Evolutionary conservation across 1,284 basidiomycete species (phyloP).

Genomic region (Vanrija humicola): DNA sequence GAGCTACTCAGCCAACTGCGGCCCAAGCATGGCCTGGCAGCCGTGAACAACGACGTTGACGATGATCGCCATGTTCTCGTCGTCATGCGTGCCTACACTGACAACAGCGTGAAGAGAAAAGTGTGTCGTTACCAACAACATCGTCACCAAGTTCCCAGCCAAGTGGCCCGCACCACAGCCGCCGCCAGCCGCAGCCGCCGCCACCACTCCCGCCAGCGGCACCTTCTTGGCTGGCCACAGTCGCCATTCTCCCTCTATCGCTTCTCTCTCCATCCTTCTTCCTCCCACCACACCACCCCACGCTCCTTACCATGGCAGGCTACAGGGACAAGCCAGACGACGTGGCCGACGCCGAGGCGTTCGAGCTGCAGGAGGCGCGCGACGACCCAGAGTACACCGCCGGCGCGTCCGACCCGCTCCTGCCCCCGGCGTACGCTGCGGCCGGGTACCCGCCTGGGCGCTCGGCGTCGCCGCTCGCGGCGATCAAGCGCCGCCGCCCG

Average conservation of each 20-base stretch:
- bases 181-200: too few relatives aligned
- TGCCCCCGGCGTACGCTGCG: constrained; percentile 33
- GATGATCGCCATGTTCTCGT: too few relatives aligned
- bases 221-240: too few relatives aligned
- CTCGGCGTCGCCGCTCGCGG: not conserved
- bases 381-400: constrained; percentile 9
- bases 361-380: constrained; percentile 28
- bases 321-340: constrained; percentile 17
- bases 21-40: too few relatives aligned
- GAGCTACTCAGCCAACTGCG: too few relatives aligned
- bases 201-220: too few relatives aligned
- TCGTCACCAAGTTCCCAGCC: too few relatives aligned
- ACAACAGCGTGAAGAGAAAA: too few relatives aligned
- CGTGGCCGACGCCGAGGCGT: constrained; percentile 21
- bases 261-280: not conserved
- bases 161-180: too few relatives aligned
- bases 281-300: not conserved
- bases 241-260: not conserved
- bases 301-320: constrained; percentile 2
- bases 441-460: not conserved
- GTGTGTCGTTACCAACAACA: too few relatives aligned
- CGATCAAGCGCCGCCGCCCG: not conserved
- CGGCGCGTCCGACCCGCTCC: constrained; percentile 28
- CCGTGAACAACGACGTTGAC: too few relatives aligned
- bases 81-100: too few relatives aligned